Base-by-base conservation (phyloP, 1,284 basidiomycete genomes). In the Gymnopus androsaceus region DNA sequence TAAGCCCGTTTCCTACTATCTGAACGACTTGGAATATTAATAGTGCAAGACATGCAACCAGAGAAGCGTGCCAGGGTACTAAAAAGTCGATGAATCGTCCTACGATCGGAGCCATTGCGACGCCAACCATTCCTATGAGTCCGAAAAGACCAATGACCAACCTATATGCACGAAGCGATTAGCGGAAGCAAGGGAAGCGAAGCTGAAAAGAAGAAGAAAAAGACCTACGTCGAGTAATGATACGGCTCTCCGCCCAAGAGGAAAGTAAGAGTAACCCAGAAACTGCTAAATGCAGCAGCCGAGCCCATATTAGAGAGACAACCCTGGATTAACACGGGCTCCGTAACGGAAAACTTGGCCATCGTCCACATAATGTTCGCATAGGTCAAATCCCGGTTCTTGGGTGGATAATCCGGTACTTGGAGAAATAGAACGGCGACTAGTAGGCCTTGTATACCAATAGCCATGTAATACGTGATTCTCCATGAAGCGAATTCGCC, bases 181-280 rank as follows among this genome's bases (percentile, higher is more conserved):
- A 34, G 4, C 28, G n/a, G n/a, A n/a, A n/a, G n/a, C n/a, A n/a
- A n/a, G n/a, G n/a, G n/a, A n/a, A n/a, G n/a, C n/a, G n/a, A n/a
- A n/a, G n/a, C n/a, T n/a, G n/a, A 8, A 48, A 28, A 57, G 23
- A 41, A 31, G 8, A 28, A 38, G 19, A 34, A 21, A n/a, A 41
- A 15, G 14, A 68, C 82, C 47, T 62, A 85, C 83, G 83, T 85
- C 0, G 81, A 83, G 61, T 83, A 88, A 63, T 83, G 64, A 63
- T 89, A 90, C 1, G 85, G 87, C 2, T 78, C 63, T 9, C 80
- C 85, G 12, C 81, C 82, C 2, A 92, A 78, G 30, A 90, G 70
- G 70, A 90, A 90, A 0, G 88, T 90, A 56, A 89, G 66, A 3
- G 85, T 87, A 1, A 87, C 84, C 88, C 88, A 90, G 64, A 84